Conservation (phyloP, 2,329 filamentous ascomycete genomes). For the Niveomyces coronatus region DNA sequence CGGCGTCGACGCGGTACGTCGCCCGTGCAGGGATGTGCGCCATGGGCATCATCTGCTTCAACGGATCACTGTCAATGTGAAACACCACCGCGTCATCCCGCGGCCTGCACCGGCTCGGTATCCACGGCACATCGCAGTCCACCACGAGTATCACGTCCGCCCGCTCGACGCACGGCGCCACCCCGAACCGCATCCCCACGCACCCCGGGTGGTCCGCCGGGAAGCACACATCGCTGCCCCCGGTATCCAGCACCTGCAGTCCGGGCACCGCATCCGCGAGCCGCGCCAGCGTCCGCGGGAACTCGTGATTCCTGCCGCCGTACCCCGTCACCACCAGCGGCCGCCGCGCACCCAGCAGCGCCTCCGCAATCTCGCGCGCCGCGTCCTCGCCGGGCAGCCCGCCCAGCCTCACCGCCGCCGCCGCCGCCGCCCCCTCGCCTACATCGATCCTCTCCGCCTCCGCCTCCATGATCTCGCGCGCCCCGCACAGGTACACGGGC, state of each 20-base stretch:
- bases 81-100: slow-evolving; percentile 42
- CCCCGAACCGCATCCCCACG: slow-evolving; percentile 62
- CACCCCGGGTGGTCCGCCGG: slow-evolving; percentile 58
- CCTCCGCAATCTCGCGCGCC: slow-evolving; percentile 48
- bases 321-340: slow-evolving; percentile 66
- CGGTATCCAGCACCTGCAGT: slow-evolving; percentile 63
- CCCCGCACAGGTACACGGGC: slow-evolving; percentile 69
- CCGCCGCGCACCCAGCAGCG: slow-evolving; percentile 51
- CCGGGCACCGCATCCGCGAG: slow-evolving; percentile 59
- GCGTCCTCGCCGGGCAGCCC: slow-evolving; percentile 43
- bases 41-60: slow-evolving; percentile 63
- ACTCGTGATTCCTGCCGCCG: slow-evolving; percentile 54
- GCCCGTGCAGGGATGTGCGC: slow-evolving; percentile 59
- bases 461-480: slow-evolving; percentile 76
- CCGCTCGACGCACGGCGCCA: slow-evolving; percentile 60
- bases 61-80: slow-evolving; percentile 55
- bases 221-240: slow-evolving; percentile 74
- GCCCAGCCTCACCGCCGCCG: slow-evolving; percentile 56
- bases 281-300: slow-evolving; percentile 51
- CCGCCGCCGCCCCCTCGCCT: too few relatives aligned
- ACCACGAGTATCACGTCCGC: slow-evolving; percentile 80
- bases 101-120: slow-evolving; percentile 62
- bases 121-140: slow-evolving; percentile 90
- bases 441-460: too few relatives aligned
- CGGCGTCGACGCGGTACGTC: slow-evolving; percentile 56